These are phyloP conservation scores for Euphorbia corollata DNA, from an alignment of 441 rosid genomes.

Conservation along the genomic window DNA sequence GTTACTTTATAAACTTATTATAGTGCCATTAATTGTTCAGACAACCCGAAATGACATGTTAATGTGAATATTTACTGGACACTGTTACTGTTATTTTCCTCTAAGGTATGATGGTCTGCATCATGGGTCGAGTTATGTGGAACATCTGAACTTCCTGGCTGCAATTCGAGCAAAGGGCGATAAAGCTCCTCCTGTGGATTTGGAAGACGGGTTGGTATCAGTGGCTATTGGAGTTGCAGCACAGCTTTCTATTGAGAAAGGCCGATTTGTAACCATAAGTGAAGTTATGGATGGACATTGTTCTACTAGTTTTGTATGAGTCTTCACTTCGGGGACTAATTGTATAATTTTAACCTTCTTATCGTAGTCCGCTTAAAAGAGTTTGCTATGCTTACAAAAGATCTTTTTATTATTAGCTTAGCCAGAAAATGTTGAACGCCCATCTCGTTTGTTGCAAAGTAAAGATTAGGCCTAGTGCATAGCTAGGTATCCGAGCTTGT, in stretches of 20 bases:
- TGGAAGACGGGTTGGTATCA: slow-evolving; percentile 83
- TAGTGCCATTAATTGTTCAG: background rate
- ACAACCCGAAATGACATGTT: background rate
- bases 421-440: no score
- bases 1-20: slow-evolving; percentile 17
- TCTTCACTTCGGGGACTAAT: background rate
- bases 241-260: slow-evolving; percentile 72
- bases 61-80: background rate
- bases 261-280: slow-evolving; percentile 49
- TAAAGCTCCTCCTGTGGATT: slow-evolving; percentile 52
- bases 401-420: no score
- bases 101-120: slow-evolving; percentile 82
- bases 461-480: no score
- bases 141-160: slow-evolving; percentile 68
- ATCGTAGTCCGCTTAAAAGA: no score
- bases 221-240: slow-evolving; percentile 97
- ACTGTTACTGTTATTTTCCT: slow-evolving; percentile 1
- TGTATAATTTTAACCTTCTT: background rate
- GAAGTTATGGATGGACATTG: slow-evolving; percentile 47
- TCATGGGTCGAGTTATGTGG: slow-evolving; percentile 90
- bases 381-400: no score
- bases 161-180: slow-evolving; percentile 48
- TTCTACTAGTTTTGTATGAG: slow-evolving; percentile 6
- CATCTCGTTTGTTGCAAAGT: no score
- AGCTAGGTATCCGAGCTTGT: no score